phyloP scores from a whole-genome alignment of 2,329 filamentous ascomycete genomes.

The Alternaria novae-zelandiae region DNA sequence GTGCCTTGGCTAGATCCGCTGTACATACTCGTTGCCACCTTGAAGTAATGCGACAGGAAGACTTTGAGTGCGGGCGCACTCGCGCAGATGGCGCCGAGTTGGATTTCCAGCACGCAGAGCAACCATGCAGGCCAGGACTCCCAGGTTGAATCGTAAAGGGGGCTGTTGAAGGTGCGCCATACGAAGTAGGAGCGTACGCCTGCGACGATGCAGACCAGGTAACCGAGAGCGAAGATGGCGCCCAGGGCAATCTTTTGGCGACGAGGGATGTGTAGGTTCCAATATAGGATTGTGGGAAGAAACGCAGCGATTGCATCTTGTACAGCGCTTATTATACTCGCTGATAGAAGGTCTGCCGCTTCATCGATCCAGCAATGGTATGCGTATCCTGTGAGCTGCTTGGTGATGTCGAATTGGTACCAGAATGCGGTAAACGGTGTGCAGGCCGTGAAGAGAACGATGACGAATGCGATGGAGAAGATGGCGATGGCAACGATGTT shows the following conservation, averaged over 20 bases:
- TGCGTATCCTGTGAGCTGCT: constrained; percentile 2
- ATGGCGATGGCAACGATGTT: constrained; percentile 18
- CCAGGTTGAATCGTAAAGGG: constrained; percentile 26
- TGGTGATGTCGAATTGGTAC: constrained; percentile 18
- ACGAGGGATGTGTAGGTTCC: constrained; percentile 26
- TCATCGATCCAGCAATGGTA: constrained; percentile 25
- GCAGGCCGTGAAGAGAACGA: constrained; percentile 16
- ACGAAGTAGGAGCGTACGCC: constrained; percentile 13
- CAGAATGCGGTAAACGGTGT: constrained; percentile 23
- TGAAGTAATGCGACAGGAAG: constrained; percentile 18
- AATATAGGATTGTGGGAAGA: constrained; percentile 26
- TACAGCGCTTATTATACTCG: constrained; percentile 18
- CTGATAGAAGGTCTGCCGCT: constrained; percentile 18
- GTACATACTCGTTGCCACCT: neutral
- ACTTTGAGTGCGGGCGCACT: constrained; percentile 24
- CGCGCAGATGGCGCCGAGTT: constrained; percentile 26
- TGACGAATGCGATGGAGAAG: constrained; percentile 20
- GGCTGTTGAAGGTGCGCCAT: constrained; percentile 18
- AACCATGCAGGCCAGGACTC: constrained; percentile 16
- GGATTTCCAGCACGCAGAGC: constrained; percentile 20
- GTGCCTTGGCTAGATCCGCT: neutral
- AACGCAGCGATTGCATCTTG: constrained; percentile 24
- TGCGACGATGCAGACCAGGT: constrained; percentile 16
- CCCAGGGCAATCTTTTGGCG: constrained; percentile 24
- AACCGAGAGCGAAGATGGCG: constrained; percentile 24